These are phyloP conservation scores for Ulmus americana DNA, from an alignment of 331 rosid species.

Conservation along the genomic window DNA sequence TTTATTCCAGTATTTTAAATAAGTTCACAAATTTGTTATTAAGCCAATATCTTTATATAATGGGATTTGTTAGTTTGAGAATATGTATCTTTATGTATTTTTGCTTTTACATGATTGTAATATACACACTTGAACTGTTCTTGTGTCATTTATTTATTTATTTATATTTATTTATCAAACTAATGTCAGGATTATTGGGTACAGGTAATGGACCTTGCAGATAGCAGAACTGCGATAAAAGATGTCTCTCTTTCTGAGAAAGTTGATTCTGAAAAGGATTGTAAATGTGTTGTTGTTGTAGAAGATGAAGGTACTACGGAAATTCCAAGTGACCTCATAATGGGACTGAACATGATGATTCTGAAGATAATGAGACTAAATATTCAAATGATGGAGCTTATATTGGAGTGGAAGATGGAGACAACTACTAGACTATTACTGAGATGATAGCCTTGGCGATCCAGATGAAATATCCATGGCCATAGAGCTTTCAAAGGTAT, in stretches of 20 bases:
- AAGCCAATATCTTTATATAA: no score
- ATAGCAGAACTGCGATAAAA: slow-evolving; percentile 23
- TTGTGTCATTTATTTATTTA: background rate
- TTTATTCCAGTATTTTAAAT: no score
- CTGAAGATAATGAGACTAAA: slow-evolving; percentile 14
- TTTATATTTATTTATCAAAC: background rate
- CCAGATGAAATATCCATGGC: slow-evolving; percentile 75
- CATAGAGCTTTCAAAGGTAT: slow-evolving; percentile 68
- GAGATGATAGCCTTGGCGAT: slow-evolving; percentile 61
- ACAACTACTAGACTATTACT: slow-evolving; percentile 19
- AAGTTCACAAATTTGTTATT: no score
- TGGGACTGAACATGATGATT: background rate
- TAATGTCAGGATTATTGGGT: background rate
- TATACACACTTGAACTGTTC: background rate
- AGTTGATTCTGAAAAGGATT: slow-evolving; percentile 15
- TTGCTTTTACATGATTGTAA: background rate
- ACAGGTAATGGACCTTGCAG: slow-evolving; percentile 22
- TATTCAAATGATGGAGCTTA: slow-evolving; percentile 17
- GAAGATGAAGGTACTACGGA: no score
- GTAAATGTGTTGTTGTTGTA: slow-evolving; percentile 32
- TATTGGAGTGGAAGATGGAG: slow-evolving; percentile 54
- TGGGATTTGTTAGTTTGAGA: background rate
- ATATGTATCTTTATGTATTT: background rate
- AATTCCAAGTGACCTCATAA: no score
- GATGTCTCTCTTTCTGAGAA: slow-evolving; percentile 17